Conservation (phyloP, 768 basidiomycete species). For the Paxillus rubicundulus region DNA sequence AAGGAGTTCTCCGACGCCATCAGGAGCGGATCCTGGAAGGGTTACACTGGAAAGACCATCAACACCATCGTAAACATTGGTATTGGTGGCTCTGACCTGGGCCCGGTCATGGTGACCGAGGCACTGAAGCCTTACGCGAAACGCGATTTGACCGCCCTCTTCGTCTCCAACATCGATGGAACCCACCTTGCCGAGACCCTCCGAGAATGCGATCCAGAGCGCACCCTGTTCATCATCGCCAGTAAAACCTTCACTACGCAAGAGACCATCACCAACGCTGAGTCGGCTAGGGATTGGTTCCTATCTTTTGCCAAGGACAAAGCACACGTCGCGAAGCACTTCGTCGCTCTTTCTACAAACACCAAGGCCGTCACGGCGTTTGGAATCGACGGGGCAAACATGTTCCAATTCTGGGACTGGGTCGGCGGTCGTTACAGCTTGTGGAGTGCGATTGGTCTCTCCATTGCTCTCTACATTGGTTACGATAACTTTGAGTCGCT, state of each 20-base stretch:
- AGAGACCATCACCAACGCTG: conserved; percentile 99
- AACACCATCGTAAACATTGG: conserved; percentile 97
- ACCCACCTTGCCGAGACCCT: conserved; percentile 93
- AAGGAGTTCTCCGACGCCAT: conserved; percentile 84
- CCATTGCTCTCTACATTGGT: conserved; percentile 90
- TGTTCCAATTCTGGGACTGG: conserved; percentile 99
- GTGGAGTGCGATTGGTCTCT: conserved; percentile 97
- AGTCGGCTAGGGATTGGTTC: conserved; percentile 95
- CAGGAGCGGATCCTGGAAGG: conserved; percentile 88
- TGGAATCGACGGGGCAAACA: conserved; percentile 87
- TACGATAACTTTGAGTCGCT: conserved; percentile 92
- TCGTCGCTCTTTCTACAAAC: conserved; percentile 97
- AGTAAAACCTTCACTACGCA: conserved; percentile 99
- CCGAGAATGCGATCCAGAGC: conserved; percentile 78
- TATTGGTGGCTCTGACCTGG: conserved; percentile 96
- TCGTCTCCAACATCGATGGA: conserved; percentile 98
- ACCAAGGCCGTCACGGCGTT: conserved; percentile 90
- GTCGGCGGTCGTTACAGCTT: conserved; percentile 98
- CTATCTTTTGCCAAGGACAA: conserved; percentile 77
- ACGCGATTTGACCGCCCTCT: conserved; percentile 81
- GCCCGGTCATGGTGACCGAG: conserved; percentile 99
- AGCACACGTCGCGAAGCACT: conserved; percentile 95
- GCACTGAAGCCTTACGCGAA: conserved; percentile 92
- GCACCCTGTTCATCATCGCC: conserved; percentile 97
- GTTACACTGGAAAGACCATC: conserved; percentile 95